Base-by-base conservation (phyloP, 208 protist species). In the Wallacemonas sp. region DNA sequence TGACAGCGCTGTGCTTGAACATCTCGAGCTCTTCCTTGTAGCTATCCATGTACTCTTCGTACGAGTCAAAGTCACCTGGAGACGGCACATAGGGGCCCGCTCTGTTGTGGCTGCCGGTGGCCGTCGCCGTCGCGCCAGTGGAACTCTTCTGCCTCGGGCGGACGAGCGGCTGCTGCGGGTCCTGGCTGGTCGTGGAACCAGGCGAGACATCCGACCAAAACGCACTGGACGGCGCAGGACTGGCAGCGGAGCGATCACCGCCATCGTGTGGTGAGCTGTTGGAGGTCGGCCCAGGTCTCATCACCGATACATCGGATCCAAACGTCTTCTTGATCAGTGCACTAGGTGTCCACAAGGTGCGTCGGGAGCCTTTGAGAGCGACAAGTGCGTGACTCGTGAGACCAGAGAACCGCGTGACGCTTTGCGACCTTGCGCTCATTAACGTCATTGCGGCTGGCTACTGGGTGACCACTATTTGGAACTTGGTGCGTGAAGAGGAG, bases 11-110 rank as follows among this genome's bases (percentile, higher is more conserved):
- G 27, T 29, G 69, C n/a, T 47, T 69, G 49, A 78, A 68, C 11
- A 55, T 39, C 44, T 76, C 58, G 41, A 91, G 49, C 39, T 76
- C 74, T 11, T 72, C 57, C 17, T 74, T 60, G 61, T 91, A 91
- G 27, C 56, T 68, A 36, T 82, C 60, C 43, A 90, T 70, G 58
- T 80, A 70, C 16, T 68, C 75, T 11, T 80, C 68, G 33, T 90
- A 90, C 32, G 30, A 69, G 9, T 9, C 47, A 70, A 74, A 75
- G 43, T 78, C 24, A 36, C 61, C 34, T 12, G 21, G 23, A 9
- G 24, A 21, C 8, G 43, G 29, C 36, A 41, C 36, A 6, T 14
- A 14, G 9, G 14, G 6, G 14, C 36, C 36, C 36, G 36, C 36
- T 41, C 36, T 41, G 9, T 14, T 41, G 16, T 17, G 36, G 17